Base-by-base conservation (phyloP, 2,329 filamentous ascomycete species). In the Calonectria honghensis region DNA sequence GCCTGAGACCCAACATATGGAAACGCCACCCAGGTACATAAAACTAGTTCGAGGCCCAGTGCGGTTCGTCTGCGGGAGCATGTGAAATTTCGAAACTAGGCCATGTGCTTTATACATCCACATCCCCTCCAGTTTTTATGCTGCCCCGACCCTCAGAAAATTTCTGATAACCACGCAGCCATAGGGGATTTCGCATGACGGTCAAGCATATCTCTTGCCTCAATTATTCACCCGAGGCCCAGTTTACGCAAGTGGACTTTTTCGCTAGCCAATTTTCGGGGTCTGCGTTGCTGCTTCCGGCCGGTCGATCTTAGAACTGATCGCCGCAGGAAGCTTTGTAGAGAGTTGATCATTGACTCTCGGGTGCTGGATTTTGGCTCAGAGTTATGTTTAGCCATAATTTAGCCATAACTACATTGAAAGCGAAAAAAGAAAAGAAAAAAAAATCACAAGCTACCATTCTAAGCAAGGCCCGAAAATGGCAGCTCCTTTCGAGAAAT, bases 81-180 rank as follows among this genome's bases (percentile, higher is more conserved):
- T 65, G 59, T 65, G 64, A 68, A 65, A 51, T 52, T 6, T 57
- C 41, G 63, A 68, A 29, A 32, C 31, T 37, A 31, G 27, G 18
- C 32, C 20, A 41, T 32, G 24, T 32, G 29, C 37, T 68, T 59
- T 20, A 50, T 61, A 45, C 39, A 18, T 65, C 41, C 61, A 65
- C 61, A 27, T 65, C 61, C 27, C 61, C 61, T 63, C 57, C 57
- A 63, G 3, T 65, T 65, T 65, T 65, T 65, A 65, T 65, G 61
- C 27, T 20, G 31, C 39, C 61, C 27, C 24, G 27, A 48, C 61
- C 61, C 39, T 65, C 20, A 24, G 31, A 31, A 45, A 65, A 35
- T 16, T 9, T 65, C 24, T 50, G 39, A 45, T 65, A 37, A 4
- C 61, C 18, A 35, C 61, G 6, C 61, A 65, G n/a, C 20, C 41